Conservation (phyloP, 2,329 filamentous ascomycete genomes). For the Pseudonectria buxi region DNA sequence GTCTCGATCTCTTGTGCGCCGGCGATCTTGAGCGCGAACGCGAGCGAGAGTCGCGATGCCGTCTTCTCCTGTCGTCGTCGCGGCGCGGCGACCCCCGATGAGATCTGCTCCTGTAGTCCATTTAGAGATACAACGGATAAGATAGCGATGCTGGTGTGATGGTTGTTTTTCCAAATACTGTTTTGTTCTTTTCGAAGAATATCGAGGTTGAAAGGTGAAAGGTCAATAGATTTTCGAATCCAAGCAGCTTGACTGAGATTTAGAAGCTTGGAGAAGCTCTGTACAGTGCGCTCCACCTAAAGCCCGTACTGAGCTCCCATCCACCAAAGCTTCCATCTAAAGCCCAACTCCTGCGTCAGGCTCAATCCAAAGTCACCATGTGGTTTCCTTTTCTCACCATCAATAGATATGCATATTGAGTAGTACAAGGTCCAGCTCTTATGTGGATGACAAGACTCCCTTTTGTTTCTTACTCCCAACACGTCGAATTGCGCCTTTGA, state of each 20-base stretch:
- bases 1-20: slow-evolving; percentile 10
- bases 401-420: too few species aligned
- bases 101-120: slow-evolving; percentile 11
- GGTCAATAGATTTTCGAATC: background rate
- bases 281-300: slow-evolving; percentile 22
- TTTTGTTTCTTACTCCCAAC: too few species aligned
- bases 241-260: slow-evolving; percentile 12
- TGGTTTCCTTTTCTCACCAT: too few species aligned
- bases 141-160: too few species aligned
- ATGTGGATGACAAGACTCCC: too few species aligned
- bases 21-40: slow-evolving; percentile 17
- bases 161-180: too few species aligned
- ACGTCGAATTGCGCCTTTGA: too few species aligned
- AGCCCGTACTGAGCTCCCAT: background rate
- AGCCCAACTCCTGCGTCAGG: too few species aligned
- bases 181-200: too few species aligned
- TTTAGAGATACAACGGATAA: slow-evolving; percentile 1
- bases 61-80: slow-evolving; percentile 11
- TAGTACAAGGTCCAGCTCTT: too few species aligned
- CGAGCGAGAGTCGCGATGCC: slow-evolving; percentile 9
- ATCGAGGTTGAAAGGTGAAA: too few species aligned
- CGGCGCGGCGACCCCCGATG: slow-evolving; percentile 17
- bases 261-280: slow-evolving; percentile 10
- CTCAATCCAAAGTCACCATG: too few species aligned
- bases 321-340: slow-evolving; percentile 5